Evolutionary conservation across 179 eudicot species (phyloP), one percentile per base, ranked within the genome.

Genomic region (Patellifolia procumbens): DNA sequence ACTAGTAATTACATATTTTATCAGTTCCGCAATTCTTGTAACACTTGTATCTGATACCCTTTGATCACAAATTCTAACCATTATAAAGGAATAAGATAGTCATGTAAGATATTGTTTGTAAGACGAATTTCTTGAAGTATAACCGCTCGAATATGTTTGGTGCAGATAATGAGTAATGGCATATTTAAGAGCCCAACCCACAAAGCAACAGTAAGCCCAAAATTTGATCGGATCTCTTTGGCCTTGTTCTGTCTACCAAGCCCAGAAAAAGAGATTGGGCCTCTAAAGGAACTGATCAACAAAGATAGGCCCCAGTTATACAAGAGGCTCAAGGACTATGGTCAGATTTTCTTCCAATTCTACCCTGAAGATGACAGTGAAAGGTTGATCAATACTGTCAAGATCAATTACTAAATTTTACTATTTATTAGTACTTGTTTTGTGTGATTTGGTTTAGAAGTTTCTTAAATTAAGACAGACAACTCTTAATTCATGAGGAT

Each of bases 121-220:
- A n/a, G n/a, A n/a, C n/a, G n/a, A n/a, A n/a, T n/a, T n/a, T n/a
- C n/a, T n/a, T n/a, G n/a, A n/a, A n/a, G n/a, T n/a, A n/a, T n/a
- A n/a, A n/a, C n/a, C 19, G 2, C 24, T 31, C 17, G 19, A 1
- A 22, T 4, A 10, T 26, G 26, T 13, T 0, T 29, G 3, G 46
- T 51, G 59, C 74, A 87, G 92, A 89, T 87, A 16, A 78, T 80
- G 66, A 86, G 81, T 17, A 88, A 88, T 56, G 91, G 91, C 9
- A 78, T 84, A 74, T 86, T 81, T 81, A 88, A 74, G 64, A 83
- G 87, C 72, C 85, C 84, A 2, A 78, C 64, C 74, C 91, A 86
- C 72, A 86, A 87, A 71, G 91, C 81, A 46, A 46, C 85, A 31
- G 76, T 79, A 43, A 80, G 79, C 75, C 82, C 89, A 5, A 73